Evolutionary conservation across 805 yeast genomes (phyloP), one percentile per base, ranked within the genome.

Genomic region (Saturnispora gosingensis): DNA sequence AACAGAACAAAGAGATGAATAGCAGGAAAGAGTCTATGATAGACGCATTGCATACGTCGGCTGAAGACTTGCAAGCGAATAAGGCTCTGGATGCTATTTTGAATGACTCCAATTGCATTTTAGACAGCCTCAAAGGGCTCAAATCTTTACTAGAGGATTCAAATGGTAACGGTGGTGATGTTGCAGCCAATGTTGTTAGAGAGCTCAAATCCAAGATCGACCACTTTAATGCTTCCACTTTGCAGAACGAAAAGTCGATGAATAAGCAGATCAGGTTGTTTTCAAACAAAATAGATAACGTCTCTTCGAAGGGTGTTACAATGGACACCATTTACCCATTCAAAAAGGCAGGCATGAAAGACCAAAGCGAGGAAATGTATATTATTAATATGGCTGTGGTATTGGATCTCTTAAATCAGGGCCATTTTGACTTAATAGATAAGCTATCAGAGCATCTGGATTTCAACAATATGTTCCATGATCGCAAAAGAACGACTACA

Each of bases 401-500:
- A 6, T 57, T 66, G 59, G 69, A 67, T 52, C 52, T 67, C 27
- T 40, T 67, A 18, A 47, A 69, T 43, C 60, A 60, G 20, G 71
- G 71, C 2, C 57, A 63, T n/a, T 64, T 66, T 51, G 64, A 59
- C 4, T 53, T 59, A n/a, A 30, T 53, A 1, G 43, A 32, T 20
- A 22, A 25, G 32, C 25, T 50, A 8, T n/a, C 16, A 18, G 13
- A 15, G 6, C 34, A n/a, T 6, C 16, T 36, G 13, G 16, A 40
- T 16, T 27, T 28, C 8, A 9, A 20, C 9, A 22, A 28, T 13
- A n/a, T 36, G 39, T 34, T 25, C 36, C 13, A 11, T 5, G 38
- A 20, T 5, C n/a, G n/a, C 30, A 15, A 47, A 11, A 28, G 10
- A 20, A 16, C 45, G 4, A 13, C 44, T 15, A 10, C 11, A 16